A percentile compares a stretch with the other conserved stretches of the same genome.
phyloP scores from a whole-genome alignment of 441 rosid genomes.

The Gossypium trilobum region DNA sequence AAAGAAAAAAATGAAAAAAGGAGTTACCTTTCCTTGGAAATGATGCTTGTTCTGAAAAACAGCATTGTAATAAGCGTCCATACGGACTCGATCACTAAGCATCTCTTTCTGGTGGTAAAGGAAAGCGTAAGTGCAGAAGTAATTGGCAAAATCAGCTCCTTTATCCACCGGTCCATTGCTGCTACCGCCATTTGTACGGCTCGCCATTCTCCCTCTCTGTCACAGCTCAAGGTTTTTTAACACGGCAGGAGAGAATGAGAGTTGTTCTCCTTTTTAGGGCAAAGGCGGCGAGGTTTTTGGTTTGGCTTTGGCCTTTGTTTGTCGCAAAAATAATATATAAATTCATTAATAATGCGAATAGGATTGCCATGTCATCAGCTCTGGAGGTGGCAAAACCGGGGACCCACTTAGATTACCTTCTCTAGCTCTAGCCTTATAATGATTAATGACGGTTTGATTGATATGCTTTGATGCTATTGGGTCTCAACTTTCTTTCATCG shows the following conservation, averaged over 20 bases:
- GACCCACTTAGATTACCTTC: not conserved
- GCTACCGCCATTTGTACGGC: conserved; percentile 35
- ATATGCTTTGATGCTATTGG: no score
- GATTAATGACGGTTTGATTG: not conserved
- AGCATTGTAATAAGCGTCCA: conserved; percentile 84
- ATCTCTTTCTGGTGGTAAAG: conserved; percentile 96
- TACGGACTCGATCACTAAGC: conserved; percentile 95
- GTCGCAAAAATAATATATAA: conserved; percentile 38
- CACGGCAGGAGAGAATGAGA: not conserved
- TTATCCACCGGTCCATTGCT: conserved; percentile 54
- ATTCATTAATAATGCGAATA: not conserved
- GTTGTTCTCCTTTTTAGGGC: conserved; percentile 23
- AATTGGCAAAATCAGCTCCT: conserved; percentile 75
- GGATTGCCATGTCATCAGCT: not conserved
- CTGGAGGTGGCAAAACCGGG: not conserved
- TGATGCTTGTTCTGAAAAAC: conserved; percentile 69
- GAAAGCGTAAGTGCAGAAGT: conserved; percentile 80
- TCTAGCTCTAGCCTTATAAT: no score
- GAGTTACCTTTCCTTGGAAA: conserved; percentile 62
- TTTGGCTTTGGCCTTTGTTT: not conserved
- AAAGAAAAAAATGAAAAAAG: not conserved
- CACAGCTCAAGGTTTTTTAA: not conserved
- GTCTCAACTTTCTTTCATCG: not conserved
- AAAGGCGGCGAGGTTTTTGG: not conserved
- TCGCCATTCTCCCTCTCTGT: conserved; percentile 34